Conservation (phyloP, 2,329 filamentous ascomycete genomes). For the Teratosphaeria epicoccoides region DNA sequence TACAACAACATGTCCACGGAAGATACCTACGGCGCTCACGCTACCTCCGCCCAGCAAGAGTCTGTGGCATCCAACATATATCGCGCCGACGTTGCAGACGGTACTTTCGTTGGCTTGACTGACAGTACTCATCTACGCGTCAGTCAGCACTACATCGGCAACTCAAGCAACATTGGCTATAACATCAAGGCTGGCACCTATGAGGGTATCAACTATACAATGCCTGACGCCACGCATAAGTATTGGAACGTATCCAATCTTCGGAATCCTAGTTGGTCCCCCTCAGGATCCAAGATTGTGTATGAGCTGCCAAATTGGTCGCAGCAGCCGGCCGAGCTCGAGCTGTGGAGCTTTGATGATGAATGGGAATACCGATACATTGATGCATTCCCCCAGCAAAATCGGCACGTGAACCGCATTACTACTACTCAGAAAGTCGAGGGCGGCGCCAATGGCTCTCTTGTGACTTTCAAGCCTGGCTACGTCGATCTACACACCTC, state of each 20-base stretch:
- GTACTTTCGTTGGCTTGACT: not conserved
- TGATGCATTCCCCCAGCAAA: not conserved
- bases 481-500: not conserved
- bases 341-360: not conserved
- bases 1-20: not conserved
- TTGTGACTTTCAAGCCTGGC: not conserved
- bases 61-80: not conserved
- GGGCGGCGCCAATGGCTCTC: not conserved
- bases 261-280: not conserved
- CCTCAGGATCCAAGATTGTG: not conserved
- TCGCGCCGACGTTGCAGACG: not conserved
- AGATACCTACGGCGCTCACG: not conserved
- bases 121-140: not conserved
- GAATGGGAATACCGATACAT: not conserved
- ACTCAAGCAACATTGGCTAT: not conserved
- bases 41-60: not conserved
- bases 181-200: not conserved
- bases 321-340: not conserved
- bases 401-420: not conserved
- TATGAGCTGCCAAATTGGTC: not conserved
- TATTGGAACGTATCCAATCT: not conserved
- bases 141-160: not conserved
- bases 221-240: not conserved
- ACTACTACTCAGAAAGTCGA: not conserved
- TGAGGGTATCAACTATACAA: not conserved